A percentile compares a stretch with the other conserved stretches of the same genome.
Evolutionary conservation across 805 yeast species (phyloP).

Genomic region (Candida maesae): DNA sequence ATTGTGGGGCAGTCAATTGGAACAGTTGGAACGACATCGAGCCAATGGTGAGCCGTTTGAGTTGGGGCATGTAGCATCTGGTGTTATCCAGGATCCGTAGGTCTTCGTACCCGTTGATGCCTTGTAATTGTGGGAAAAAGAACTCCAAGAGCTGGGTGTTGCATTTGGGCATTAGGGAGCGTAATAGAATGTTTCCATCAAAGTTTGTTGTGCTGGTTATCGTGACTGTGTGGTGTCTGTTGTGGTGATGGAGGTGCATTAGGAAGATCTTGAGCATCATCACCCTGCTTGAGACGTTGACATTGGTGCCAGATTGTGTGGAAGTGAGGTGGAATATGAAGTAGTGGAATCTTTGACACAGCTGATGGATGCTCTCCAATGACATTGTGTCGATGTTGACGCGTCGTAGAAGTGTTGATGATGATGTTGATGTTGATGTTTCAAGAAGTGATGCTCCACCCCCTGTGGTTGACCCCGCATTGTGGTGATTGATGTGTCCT

Average conservation of each 20-base stretch:
- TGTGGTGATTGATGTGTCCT: too few species aligned
- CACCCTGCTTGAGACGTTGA: not conserved
- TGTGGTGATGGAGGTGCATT: slow-evolving; percentile 8
- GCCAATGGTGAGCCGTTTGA: slow-evolving; percentile 19
- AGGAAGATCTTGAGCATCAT: slow-evolving; percentile 19
- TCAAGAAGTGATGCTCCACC: too few species aligned
- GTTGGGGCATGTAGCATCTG: slow-evolving; percentile 16
- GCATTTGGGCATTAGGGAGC: slow-evolving; percentile 17
- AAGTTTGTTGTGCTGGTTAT: slow-evolving; percentile 4
- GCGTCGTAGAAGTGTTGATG: slow-evolving; percentile 1
- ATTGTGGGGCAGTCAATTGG: slow-evolving; percentile 16
- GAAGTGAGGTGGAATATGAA: slow-evolving; percentile 5
- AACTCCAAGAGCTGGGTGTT: slow-evolving; percentile 20
- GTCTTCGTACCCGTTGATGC: slow-evolving; percentile 21
- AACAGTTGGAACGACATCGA: slow-evolving; percentile 22
- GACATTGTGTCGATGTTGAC: slow-evolving; percentile 11
- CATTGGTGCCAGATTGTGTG: too few species aligned
- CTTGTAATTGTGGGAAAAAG: slow-evolving; percentile 12
- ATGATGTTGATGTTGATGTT: too few species aligned
- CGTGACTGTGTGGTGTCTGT: slow-evolving; percentile 16
- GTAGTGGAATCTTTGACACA: slow-evolving; percentile 10
- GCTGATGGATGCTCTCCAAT: slow-evolving; percentile 2
- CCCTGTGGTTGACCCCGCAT: too few species aligned
- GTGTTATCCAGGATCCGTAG: slow-evolving; percentile 23
- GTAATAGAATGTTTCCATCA: slow-evolving; percentile 11